phyloP scores from a whole-genome alignment of 2,329 filamentous ascomycete genomes.

The Bipolaris bicolor region DNA sequence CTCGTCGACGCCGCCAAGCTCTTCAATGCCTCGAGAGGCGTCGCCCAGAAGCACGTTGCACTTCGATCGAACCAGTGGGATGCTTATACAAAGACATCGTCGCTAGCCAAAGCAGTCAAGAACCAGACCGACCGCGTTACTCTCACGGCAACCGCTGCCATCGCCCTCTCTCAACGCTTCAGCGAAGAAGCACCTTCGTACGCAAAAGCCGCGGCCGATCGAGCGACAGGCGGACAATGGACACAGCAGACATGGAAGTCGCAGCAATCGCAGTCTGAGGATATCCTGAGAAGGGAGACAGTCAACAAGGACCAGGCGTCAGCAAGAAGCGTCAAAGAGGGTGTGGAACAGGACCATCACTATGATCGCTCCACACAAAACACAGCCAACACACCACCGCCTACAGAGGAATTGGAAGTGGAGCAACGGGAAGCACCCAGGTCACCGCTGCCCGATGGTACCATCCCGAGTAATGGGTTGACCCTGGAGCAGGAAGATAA shows the following conservation, averaged over 20 bases:
- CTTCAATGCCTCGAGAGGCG: conserved; percentile 54
- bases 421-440: conserved; percentile 55
- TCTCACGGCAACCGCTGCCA: conserved; percentile 65
- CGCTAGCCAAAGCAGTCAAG: conserved; percentile 67
- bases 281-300: conserved; percentile 41
- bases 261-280: conserved; percentile 1
- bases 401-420: conserved; percentile 51
- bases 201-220: conserved; percentile 31
- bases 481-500: conserved; percentile 36
- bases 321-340: conserved; percentile 40
- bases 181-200: conserved; percentile 56
- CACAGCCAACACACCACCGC: conserved; percentile 45
- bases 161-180: conserved; percentile 64
- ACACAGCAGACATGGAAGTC: conserved; percentile 18
- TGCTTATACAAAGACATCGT: conserved; percentile 68
- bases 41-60: conserved; percentile 61
- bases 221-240: conserved; percentile 25
- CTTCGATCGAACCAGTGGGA: conserved; percentile 68
- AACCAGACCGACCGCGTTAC: conserved; percentile 66
- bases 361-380: conserved; percentile 55
- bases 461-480: conserved; percentile 52
- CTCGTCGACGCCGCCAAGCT: conserved; percentile 59
- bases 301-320: conserved; percentile 28
- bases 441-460: conserved; percentile 58
- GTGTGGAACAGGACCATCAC: conserved; percentile 59